phyloP scores from a whole-genome alignment of 139 green algal species.

The Diplosphaera chodatii region DNA sequence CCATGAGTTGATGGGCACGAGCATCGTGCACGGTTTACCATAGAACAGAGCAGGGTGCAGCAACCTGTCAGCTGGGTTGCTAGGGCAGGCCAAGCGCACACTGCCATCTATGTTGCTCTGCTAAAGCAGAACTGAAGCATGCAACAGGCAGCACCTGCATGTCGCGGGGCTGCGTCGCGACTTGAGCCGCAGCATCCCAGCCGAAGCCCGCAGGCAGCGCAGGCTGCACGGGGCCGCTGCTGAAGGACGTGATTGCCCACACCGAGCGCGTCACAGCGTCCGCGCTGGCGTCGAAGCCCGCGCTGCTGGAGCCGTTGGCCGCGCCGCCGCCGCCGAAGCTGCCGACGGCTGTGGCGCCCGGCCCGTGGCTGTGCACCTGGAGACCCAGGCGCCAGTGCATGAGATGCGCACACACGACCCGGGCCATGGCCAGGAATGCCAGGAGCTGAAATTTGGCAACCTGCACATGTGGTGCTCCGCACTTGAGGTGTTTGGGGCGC shows the following conservation, averaged over 20 bases:
- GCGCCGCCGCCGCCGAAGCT: background rate
- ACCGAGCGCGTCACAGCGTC: background rate
- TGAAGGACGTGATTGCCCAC: conserved; percentile 7
- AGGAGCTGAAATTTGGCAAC: no score
- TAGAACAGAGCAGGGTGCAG: no score
- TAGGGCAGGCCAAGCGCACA: no score
- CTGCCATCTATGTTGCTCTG: background rate
- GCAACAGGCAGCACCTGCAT: conserved; percentile 6
- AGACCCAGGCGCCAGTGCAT: no score
- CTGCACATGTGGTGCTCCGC: no score
- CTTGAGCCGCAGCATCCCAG: background rate
- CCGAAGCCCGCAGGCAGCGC: conserved; percentile 6
- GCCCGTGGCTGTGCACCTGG: conserved; percentile 32
- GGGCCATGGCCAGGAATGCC: no score
- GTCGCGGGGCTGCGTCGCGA: conserved; percentile 3
- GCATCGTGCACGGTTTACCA: no score
- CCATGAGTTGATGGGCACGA: no score
- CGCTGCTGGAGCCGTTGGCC: background rate
- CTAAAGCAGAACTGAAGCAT: background rate
- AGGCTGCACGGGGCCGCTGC: conserved; percentile 9
- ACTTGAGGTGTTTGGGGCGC: no score
- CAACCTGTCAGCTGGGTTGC: no score
- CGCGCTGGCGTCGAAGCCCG: background rate
- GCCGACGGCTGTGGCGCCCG: conserved; percentile 1
- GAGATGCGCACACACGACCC: no score